Evolutionary conservation across 495 filamentous ascomycete species (phyloP), one percentile per base, ranked within the genome.

Genomic region (Hyaloscypha finlandica): DNA sequence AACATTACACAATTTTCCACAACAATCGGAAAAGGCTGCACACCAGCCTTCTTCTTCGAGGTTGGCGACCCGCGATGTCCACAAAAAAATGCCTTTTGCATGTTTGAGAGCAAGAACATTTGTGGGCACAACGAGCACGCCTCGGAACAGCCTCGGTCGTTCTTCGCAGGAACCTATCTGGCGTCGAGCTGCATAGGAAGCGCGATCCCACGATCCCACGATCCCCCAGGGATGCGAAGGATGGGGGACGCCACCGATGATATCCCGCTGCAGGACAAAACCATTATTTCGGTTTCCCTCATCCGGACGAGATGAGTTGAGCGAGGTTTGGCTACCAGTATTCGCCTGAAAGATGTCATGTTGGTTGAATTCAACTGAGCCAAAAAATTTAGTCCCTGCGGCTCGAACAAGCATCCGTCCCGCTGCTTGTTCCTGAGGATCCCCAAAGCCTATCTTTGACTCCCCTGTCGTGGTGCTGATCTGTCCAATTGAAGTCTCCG

Each of bases 401-500:
- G 61, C 61, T 64, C 61, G 56, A 56, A 20, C 61, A 64, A 64
- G 61, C 52, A 53, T 19, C 37, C 52, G 4, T 16, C 32, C 61
- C 61, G 48, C n/a, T 30, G 32, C 51, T 55, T 37, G 48, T 42
- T 31, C 51, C 16, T 22, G 32, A 35, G 48, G n/a, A 31, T 53
- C 51, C 42, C n/a, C n/a, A 55, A 51, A 37, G 48, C 20, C 51
- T 48, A 29, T 25, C 31, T 31, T 53, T 30, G 42, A 22, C 52
- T 32, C 56, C 54, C 20, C 42, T 53, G 45, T 51, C 29, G 0
- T 30, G 6, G 4, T 6, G 42, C 25, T 20, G 25, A 22, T 31
- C 52, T 55, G 51, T 64, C 61, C 61, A 64, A 64, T 64, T 57
- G 61, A 51, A 64, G 61, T 64, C 61, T 51, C 61, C 61, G 61